These are phyloP conservation scores for Pyrenophora graminea DNA, from an alignment of 2,329 filamentous ascomycete genomes.

Conservation along the genomic window DNA sequence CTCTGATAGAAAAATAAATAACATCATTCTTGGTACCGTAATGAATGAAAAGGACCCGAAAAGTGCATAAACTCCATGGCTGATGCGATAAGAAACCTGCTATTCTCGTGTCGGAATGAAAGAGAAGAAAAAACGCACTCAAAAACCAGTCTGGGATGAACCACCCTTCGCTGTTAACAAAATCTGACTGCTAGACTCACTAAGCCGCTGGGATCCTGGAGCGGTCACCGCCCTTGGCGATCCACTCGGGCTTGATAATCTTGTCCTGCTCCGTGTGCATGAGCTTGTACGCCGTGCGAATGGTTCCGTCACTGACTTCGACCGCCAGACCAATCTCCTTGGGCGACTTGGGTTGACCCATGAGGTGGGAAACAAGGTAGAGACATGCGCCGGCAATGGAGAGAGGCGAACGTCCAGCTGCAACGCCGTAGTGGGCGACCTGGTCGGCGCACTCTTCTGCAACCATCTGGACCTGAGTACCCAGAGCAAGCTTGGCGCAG, in stretches of 20 bases:
- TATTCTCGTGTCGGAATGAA: no score
- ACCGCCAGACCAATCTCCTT: slow-evolving; percentile 84
- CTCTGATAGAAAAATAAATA: no score
- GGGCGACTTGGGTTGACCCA: slow-evolving; percentile 77
- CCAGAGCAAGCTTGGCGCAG: slow-evolving; percentile 79
- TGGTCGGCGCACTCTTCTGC: slow-evolving; percentile 77
- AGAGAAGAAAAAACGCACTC: no score
- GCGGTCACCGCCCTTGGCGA: slow-evolving; percentile 72
- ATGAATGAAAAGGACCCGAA: no score
- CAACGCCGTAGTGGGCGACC: slow-evolving; percentile 75
- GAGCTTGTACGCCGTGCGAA: slow-evolving; percentile 92
- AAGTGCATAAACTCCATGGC: no score
- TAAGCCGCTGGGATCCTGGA: slow-evolving; percentile 64
- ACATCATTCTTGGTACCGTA: no score
- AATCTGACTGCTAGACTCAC: not conserved
- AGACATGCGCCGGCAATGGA: slow-evolving; percentile 95
- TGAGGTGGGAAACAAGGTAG: slow-evolving; percentile 89
- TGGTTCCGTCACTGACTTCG: slow-evolving; percentile 94
- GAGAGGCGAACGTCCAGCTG: slow-evolving; percentile 90
- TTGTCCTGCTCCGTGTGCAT: slow-evolving; percentile 75
- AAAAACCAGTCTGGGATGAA: no score
- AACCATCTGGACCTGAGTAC: slow-evolving; percentile 76
- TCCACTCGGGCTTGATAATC: slow-evolving; percentile 76
- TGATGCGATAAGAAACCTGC: no score
- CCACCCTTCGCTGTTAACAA: no score